Evolutionary conservation across 352 stramenopile genomes (phyloP), one percentile per base, ranked within the genome.

Genomic region (Phytophthora melonis): DNA sequence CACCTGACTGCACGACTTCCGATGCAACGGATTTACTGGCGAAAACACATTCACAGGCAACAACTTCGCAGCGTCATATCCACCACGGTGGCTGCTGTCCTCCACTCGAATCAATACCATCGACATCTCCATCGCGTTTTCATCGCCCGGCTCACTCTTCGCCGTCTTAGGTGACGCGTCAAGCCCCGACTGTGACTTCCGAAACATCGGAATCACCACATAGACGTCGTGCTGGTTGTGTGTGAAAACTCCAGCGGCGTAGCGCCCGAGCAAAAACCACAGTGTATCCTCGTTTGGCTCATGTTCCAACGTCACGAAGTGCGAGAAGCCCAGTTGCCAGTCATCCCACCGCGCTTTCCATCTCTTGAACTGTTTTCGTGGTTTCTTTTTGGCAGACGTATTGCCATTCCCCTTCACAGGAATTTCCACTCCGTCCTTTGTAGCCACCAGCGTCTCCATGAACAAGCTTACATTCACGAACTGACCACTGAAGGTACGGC

Each of bases 121-220:
- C 30, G 30, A 34, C 7, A 34, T 1, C 30, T 34, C 30, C 6
- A 34, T 34, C 30, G 30, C 30, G 6, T 34, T 1, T 1, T 34
- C 30, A 34, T 34, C n/a, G n/a, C n/a, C n/a, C n/a, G n/a, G 27
- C n/a, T n/a, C n/a, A n/a, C n/a, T n/a, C n/a, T n/a, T n/a, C n/a
- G n/a, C n/a, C n/a, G n/a, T n/a, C n/a, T n/a, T n/a, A n/a, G n/a
- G n/a, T n/a, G n/a, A n/a, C n/a, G 43, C 39, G 16, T 65, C 6
- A 30, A 5, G 3, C n/a, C 10, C 30, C 30, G 3, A 4, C 30
- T 34, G 30, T 34, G 30, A 34, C 30, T 52, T 52, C 16, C 43
- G n/a, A 52, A 63, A 63, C 2, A 53, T 63, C 30, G 34, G 57
- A 14, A 63, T 63, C 39, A 63, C 4, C 19, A 54, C 11, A 11